Base-by-base conservation (phyloP, 2,329 filamentous ascomycete species). In the Helminthosporium solani region DNA sequence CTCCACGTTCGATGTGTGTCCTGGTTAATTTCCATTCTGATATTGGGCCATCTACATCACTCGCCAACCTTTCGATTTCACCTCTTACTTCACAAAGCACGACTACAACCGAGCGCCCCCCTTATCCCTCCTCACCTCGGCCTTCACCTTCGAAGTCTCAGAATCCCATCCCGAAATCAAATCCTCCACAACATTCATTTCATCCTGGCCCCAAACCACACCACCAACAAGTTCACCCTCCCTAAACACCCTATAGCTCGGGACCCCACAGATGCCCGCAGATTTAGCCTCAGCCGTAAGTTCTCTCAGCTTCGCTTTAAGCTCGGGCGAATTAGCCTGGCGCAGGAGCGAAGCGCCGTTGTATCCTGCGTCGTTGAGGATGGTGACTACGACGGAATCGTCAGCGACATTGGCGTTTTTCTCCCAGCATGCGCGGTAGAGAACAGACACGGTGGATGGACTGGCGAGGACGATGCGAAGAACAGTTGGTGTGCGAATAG, bases 341-440 rank as follows among this genome's bases (percentile, higher is more conserved):
- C 56, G 45, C n/a, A 68, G 33, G 8, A 70, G 49, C 2, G 52
- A 55, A 3, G 45, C 25, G 9, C 60, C 64, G 16, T 67, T 44
- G 39, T 51, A 64, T 1, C 64, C 64, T 12, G 49, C 63, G n/a
- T 59, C 46, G 14, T 62, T 49, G 3, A 70, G 56, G 3, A 63
- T 53, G 3, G 44, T 33, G 6, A 23, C 21, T 4, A 70, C 56
- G 0, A 68, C 50, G 3, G 42, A 31, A 1, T 67, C 61, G 31
- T 64, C 53, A 0, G 64, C 53, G 3, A 68, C 54, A 18, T 70
- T 50, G 7, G 50, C 47, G 27, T 70, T 64, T 15, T 56, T 40
- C 15, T 65, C 58, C 66, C 66, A 68, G 27, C 66, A 68, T 19
- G 66, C 64, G 16, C 58, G 59, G 42, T 64, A 68, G 2, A 70